These are phyloP conservation scores for Rhynchosporium graminicola DNA, from an alignment of 2,329 filamentous ascomycete genomes.

Conservation along the genomic window DNA sequence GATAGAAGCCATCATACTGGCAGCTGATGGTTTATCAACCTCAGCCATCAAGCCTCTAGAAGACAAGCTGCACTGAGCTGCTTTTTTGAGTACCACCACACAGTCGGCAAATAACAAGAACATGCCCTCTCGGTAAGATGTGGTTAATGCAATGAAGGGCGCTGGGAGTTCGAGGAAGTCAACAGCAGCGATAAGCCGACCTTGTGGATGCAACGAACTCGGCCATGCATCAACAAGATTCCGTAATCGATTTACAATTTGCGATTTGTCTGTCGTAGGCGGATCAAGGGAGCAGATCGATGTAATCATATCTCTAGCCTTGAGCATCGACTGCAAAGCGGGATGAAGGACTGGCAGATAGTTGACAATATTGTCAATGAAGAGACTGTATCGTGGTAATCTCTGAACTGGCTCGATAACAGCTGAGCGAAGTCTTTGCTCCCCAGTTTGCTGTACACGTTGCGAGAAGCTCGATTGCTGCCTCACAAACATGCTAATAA, in stretches of 20 bases:
- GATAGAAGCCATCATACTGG: constrained; percentile 62
- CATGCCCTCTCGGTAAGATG: constrained; percentile 59
- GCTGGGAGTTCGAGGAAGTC: constrained; percentile 77
- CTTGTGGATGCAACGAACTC: constrained; percentile 66
- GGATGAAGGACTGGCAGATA: constrained; percentile 85
- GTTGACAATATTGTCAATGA: constrained; percentile 93
- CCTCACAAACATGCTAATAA: constrained; percentile 77
- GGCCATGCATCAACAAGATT: constrained; percentile 81
- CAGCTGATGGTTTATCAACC: constrained; percentile 75
- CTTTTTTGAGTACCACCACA: constrained; percentile 74
- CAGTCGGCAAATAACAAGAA: constrained; percentile 84
- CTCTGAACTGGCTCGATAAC: constrained; percentile 96
- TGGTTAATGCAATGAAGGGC: constrained; percentile 54
- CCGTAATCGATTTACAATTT: constrained; percentile 71
- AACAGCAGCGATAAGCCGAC: constrained; percentile 76
- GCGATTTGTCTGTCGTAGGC: constrained; percentile 68
- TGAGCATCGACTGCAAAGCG: constrained; percentile 78
- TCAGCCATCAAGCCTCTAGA: constrained; percentile 81
- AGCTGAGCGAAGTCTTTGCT: constrained; percentile 86
- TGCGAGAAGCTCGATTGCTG: constrained; percentile 81
- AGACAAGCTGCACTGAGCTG: constrained; percentile 60
- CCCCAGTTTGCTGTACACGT: constrained; percentile 78
- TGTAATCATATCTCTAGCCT: constrained; percentile 88
- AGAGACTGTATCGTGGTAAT: constrained; percentile 88
- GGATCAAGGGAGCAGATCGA: constrained; percentile 95